Conservation (phyloP, 129 eudicot species). For the Pseudognaphalium luteoalbum region DNA sequence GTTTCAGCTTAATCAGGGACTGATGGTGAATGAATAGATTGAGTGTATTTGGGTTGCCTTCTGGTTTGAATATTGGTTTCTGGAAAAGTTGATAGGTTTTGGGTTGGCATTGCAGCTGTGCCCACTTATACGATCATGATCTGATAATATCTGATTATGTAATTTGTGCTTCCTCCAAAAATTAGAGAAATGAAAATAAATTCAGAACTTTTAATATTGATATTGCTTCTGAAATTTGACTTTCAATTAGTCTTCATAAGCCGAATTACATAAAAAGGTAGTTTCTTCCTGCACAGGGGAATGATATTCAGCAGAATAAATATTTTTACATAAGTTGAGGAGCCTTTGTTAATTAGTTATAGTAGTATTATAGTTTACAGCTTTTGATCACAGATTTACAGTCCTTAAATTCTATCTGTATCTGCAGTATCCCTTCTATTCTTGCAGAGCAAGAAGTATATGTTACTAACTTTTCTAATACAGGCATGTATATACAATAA, state of each 20-base stretch:
- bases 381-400: no score
- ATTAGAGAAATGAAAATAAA: neutral
- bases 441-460: neutral
- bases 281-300: neutral
- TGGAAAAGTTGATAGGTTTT: no score
- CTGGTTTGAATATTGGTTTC: no score
- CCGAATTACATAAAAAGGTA: neutral
- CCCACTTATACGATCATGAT: neutral
- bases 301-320: neutral
- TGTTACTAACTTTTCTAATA: neutral
- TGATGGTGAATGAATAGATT: no score
- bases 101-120: no score
- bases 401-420: neutral
- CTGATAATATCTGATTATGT: slow-evolving; percentile 6
- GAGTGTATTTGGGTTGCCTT: no score
- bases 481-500: neutral
- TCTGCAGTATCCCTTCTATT: slow-evolving; percentile 4
- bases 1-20: no score
- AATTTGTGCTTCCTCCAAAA: slow-evolving; percentile 4
- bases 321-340: neutral
- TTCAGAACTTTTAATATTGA: neutral
- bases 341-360: neutral
- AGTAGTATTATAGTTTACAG: no score
- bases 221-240: neutral
- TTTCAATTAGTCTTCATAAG: neutral